These are phyloP conservation scores for Lathyrus oleraceus DNA, from an alignment of 306 rosid genomes.

Conservation along the genomic window DNA sequence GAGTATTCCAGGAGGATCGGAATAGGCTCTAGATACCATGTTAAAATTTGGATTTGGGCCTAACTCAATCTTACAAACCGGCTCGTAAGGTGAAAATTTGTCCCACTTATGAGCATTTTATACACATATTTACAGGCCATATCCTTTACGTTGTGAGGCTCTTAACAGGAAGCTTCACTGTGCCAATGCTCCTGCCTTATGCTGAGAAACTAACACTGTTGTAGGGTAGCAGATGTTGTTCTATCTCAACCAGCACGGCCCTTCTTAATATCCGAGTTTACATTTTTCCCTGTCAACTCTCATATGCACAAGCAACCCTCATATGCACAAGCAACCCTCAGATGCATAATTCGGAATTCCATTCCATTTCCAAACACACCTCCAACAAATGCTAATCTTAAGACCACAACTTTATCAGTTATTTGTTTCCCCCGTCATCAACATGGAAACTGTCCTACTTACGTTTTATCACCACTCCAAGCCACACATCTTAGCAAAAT, in stretches of 20 bases:
- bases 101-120: no score
- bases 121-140: no score
- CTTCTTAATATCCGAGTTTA: slow-evolving; percentile 1
- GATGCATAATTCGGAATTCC: slow-evolving; percentile 20
- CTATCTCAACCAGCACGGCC: neutral
- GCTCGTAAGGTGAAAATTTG: no score
- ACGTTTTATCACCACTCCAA: slow-evolving; percentile 14
- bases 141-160: no score
- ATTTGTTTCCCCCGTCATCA: slow-evolving; percentile 10
- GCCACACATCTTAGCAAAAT: neutral
- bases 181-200: neutral
- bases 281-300: neutral
- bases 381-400: slow-evolving; percentile 11
- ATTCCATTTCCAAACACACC: slow-evolving; percentile 8
- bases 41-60: no score
- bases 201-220: slow-evolving; percentile 9
- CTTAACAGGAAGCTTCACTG: neutral
- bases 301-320: neutral
- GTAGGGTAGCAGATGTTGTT: slow-evolving; percentile 16
- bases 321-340: neutral
- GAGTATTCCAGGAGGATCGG: no score
- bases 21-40: no score
- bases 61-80: no score
- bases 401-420: neutral
- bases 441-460: slow-evolving; percentile 5